Evolutionary conservation across 139 green algal species (phyloP), one percentile per base, ranked within the genome.

Genomic region (Mychonastes homosphaera): DNA sequence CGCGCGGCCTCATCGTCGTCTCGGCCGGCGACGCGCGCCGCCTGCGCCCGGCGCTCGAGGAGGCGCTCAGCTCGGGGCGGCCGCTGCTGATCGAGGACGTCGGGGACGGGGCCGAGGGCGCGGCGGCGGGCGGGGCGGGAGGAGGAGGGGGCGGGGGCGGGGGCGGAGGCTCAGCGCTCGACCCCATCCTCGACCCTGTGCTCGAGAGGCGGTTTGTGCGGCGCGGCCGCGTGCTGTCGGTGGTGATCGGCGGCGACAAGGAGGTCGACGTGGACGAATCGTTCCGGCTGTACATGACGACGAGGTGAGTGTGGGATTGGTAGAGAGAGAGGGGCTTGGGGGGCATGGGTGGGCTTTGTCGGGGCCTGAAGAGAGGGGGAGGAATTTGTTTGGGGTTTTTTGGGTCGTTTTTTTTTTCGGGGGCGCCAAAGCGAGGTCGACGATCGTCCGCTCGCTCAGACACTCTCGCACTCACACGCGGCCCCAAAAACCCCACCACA

Each of bases 71-170:
- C 5, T 24, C 19, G 26, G 6, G 50, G 41, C 56, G 54, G 78
- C 89, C 89, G 2, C 64, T 97, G 72, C 78, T 97, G 54, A 90
- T 96, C 57, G 89, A 96, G 71, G 95, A 96, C 63, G 85, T 96
- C 33, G 89, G 95, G 73, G 85, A 92, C 58, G 55, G 52, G 60
- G 39, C 16, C n/a, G n/a, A n/a, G n/a, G n/a, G n/a, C n/a, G n/a
- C n/a, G n/a, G n/a, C n/a, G n/a, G n/a, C n/a, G n/a, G n/a, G n/a
- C n/a, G n/a, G n/a, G n/a, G n/a, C n/a, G n/a, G n/a, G n/a, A n/a
- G n/a, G n/a, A n/a, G n/a, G n/a, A n/a, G n/a, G n/a, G n/a, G n/a
- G n/a, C n/a, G n/a, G n/a, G n/a, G n/a, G n/a, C n/a, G n/a, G n/a
- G 15, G 15, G 16, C 39, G 16, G 15, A 16, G 15, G 39, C 39